Evolutionary conservation across 495 filamentous ascomycete genomes (phyloP).

Genomic region (Neurospora terricola): DNA sequence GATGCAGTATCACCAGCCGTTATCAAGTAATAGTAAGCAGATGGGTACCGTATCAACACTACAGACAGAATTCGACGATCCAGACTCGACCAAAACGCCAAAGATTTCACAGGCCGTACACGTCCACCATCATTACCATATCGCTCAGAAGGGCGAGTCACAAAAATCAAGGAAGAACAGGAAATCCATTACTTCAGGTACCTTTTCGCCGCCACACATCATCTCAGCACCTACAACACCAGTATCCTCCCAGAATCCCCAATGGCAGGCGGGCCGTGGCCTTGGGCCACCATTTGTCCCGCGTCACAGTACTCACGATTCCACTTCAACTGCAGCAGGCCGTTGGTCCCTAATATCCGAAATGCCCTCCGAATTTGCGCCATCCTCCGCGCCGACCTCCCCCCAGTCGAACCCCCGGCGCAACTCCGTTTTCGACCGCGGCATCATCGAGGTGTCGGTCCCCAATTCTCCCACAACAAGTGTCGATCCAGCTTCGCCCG

Average conservation of each 20-base stretch:
- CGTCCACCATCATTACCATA: slow-evolving; percentile 88
- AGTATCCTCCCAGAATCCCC: slow-evolving; percentile 4
- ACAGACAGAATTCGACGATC: slow-evolving; percentile 19
- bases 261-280: slow-evolving; percentile 10
- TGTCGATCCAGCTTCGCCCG: slow-evolving; percentile 48
- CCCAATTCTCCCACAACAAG: slow-evolving; percentile 69
- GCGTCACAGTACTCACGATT: slow-evolving; percentile 24
- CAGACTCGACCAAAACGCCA: slow-evolving; percentile 16
- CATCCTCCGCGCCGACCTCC: slow-evolving; percentile 72
- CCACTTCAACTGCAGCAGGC: slow-evolving; percentile 38
- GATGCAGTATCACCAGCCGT: slow-evolving; percentile 67
- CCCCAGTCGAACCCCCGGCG: slow-evolving; percentile 59
- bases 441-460: slow-evolving; percentile 47
- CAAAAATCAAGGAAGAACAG: slow-evolving; percentile 66
- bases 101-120: slow-evolving; percentile 65
- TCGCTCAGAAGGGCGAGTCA: slow-evolving; percentile 49
- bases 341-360: slow-evolving; percentile 60
- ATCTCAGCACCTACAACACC: slow-evolving; percentile 18
- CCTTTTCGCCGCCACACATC: slow-evolving; percentile 45
- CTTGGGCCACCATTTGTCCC: background rate
- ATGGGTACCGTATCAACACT: slow-evolving; percentile 42
- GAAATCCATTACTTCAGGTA: slow-evolving; percentile 44
- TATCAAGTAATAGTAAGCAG: slow-evolving; percentile 25
- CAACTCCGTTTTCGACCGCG: slow-evolving; percentile 68
- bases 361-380: slow-evolving; percentile 47